Percentiles rank a stretch among this genome's conserved stretches.
phyloP scores from a whole-genome alignment of 192 early-diverging fungal species.

The Endogone sp. region DNA sequence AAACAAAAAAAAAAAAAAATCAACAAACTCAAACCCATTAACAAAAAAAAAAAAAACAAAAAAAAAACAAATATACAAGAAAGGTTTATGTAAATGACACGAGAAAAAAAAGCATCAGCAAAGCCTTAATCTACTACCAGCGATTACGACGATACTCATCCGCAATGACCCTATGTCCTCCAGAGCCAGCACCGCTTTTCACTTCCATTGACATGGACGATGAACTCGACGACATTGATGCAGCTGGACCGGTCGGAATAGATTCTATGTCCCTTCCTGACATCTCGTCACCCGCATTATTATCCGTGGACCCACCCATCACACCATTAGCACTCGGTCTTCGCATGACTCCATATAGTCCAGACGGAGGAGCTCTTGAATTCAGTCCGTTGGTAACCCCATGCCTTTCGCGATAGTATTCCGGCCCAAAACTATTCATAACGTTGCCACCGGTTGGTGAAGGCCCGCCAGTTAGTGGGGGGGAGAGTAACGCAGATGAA shows the following conservation, averaged over 20 bases:
- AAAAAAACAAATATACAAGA: too few relatives aligned
- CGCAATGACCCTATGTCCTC: neutral
- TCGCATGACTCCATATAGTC: neutral
- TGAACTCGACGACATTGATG: too few relatives aligned
- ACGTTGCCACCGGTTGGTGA: neutral
- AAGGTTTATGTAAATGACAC: too few relatives aligned
- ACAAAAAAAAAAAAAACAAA: too few relatives aligned
- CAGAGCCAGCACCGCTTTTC: neutral
- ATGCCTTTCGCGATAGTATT: neutral
- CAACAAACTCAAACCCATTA: too few relatives aligned
- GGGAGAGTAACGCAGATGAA: neutral
- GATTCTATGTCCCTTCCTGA: neutral
- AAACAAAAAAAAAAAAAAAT: too few relatives aligned
- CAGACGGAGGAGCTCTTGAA: neutral
- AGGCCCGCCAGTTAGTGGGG: neutral
- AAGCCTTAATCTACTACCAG: too few relatives aligned
- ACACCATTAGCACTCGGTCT: neutral
- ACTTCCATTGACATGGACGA: neutral
- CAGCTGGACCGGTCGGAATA: neutral
- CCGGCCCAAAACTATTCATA: neutral
- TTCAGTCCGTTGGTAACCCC: neutral
- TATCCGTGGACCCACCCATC: neutral
- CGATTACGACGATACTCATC: neutral
- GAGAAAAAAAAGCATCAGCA: too few relatives aligned
- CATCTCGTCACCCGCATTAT: neutral